A percentile compares a stretch with the other conserved stretches of the same genome.
These are phyloP conservation scores for Thalassiosira hispida DNA, from an alignment of 352 stramenopile genomes.

Conservation along the genomic window DNA sequence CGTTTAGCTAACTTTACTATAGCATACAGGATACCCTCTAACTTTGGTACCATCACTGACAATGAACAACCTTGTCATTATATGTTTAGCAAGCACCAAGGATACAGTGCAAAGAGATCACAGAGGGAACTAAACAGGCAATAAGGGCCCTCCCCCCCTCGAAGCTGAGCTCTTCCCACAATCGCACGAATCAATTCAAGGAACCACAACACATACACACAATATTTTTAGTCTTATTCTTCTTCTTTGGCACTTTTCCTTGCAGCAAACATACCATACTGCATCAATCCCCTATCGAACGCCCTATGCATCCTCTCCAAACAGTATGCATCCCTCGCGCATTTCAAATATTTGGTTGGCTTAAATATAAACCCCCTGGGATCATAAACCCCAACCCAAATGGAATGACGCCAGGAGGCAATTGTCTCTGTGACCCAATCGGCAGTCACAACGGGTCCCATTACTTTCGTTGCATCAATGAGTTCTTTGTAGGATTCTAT, in stretches of 20 bases:
- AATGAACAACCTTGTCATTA: too few species aligned
- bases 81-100: too few species aligned
- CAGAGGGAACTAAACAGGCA: too few species aligned
- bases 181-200: too few species aligned
- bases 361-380: constrained; percentile 86
- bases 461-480: constrained; percentile 83
- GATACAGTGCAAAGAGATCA: too few species aligned
- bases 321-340: constrained; percentile 86
- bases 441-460: constrained; percentile 82
- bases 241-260: constrained; percentile 80
- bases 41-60: too few species aligned
- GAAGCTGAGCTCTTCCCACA: too few species aligned
- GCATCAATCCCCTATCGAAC: constrained; percentile 88
- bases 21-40: too few species aligned
- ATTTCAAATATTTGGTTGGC: constrained; percentile 85
- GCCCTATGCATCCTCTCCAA: constrained; percentile 89
- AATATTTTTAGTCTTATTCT: background rate
- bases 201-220: too few species aligned
- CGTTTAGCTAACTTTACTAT: too few species aligned
- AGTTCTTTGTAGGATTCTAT: constrained; percentile 87
- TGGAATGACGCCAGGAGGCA: constrained; percentile 86
- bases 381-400: constrained; percentile 88
- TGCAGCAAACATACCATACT: constrained; percentile 89
- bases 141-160: too few species aligned
- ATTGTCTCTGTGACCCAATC: constrained; percentile 88